Conservation (phyloP, 2,329 filamentous ascomycete species). For the Trichoderma harzianum region DNA sequence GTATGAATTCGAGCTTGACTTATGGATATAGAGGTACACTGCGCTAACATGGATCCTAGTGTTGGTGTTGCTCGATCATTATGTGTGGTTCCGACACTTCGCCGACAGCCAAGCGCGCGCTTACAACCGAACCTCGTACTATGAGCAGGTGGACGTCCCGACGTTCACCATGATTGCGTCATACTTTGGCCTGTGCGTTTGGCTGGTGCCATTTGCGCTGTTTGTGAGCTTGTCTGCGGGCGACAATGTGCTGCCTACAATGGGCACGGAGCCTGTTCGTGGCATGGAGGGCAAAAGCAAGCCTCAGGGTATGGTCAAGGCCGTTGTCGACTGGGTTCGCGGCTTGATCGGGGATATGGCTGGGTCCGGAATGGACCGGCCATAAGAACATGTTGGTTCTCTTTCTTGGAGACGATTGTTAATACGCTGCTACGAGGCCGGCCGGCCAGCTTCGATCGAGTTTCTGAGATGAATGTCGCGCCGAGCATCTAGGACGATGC, state of each 20-base stretch:
- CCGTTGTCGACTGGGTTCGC: conserved; percentile 57
- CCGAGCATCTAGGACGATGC: not conserved
- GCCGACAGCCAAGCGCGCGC: conserved; percentile 59
- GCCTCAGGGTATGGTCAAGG: conserved; percentile 64
- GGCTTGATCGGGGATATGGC: conserved; percentile 48
- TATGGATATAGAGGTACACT: not conserved
- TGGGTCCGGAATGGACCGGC: conserved; percentile 26
- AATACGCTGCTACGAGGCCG: not conserved
- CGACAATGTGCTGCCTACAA: conserved; percentile 91
- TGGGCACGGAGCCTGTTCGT: conserved; percentile 63
- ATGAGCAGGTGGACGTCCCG: conserved; percentile 64
- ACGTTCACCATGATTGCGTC: conserved; percentile 92
- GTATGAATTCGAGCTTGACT: conserved; percentile 45
- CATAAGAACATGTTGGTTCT: not conserved
- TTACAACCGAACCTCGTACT: conserved; percentile 58
- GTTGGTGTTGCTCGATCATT: conserved; percentile 86
- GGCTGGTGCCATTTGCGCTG: conserved; percentile 91
- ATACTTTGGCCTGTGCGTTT: conserved; percentile 94
- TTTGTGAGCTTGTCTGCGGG: conserved; percentile 93
- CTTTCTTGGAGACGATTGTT: not conserved
- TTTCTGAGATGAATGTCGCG: not conserved
- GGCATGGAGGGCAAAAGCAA: conserved; percentile 46
- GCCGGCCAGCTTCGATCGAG: not conserved
- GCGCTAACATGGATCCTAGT: conserved; percentile 41
- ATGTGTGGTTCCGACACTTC: conserved; percentile 94